Conservation (phyloP, 495 filamentous ascomycete genomes). For the Aspergillus bridgeri region DNA sequence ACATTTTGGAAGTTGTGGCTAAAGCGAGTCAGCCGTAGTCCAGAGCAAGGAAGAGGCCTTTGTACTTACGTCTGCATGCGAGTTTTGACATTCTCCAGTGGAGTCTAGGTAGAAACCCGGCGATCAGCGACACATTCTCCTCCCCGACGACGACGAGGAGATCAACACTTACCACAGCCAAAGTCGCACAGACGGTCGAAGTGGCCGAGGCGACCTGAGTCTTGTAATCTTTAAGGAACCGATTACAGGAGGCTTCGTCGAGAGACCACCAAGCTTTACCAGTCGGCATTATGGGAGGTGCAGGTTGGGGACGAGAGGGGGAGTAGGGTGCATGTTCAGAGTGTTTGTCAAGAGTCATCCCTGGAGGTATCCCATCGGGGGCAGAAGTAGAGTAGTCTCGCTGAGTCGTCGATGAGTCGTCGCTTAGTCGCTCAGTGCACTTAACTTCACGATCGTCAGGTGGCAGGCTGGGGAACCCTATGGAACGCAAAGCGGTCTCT, state of each 20-base stretch:
- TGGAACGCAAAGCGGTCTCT: constrained; percentile 54
- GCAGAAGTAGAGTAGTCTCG: constrained; percentile 14
- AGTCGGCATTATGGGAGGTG: constrained; percentile 33
- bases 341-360: constrained; percentile 43
- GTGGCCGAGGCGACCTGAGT: constrained; percentile 45
- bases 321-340: constrained; percentile 44
- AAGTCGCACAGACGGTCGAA: constrained; percentile 43
- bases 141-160: not conserved
- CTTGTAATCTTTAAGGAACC: constrained; percentile 43
- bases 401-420: constrained; percentile 7
- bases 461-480: constrained; percentile 47
- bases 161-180: constrained; percentile 41
- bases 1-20: constrained; percentile 46
- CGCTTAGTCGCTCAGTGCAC: constrained; percentile 13
- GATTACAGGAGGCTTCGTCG: constrained; percentile 40
- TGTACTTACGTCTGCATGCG: constrained; percentile 48
- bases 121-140: not conserved
- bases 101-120: constrained; percentile 33
- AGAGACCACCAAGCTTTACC: constrained; percentile 33
- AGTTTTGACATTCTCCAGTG: constrained; percentile 48
- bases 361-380: constrained; percentile 35
- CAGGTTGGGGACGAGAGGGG: constrained; percentile 25
- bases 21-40: constrained; percentile 8
- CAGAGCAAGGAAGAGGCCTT: not conserved
- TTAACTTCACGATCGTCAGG: constrained; percentile 9